Conservation (phyloP, 2,329 filamentous ascomycete genomes). For the Claviceps monticola region DNA sequence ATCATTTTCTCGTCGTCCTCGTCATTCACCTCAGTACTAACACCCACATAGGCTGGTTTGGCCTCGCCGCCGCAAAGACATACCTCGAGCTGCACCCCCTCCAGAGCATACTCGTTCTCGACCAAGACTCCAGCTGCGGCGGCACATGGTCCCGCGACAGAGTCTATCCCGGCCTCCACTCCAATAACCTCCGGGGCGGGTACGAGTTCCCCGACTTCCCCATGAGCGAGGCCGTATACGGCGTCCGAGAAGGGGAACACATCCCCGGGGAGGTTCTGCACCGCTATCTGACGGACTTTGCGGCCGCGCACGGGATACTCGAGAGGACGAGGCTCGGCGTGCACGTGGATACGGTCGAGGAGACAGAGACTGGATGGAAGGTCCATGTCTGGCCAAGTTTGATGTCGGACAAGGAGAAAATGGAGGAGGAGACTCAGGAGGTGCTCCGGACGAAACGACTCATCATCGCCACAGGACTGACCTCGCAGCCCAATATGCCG, state of each 20-base stretch:
- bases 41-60: conserved; percentile 27
- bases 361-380: conserved; percentile 11
- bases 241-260: conserved; percentile 18
- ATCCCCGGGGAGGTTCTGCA: conserved; percentile 24
- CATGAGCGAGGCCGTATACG: conserved; percentile 35
- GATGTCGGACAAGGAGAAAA: not conserved
- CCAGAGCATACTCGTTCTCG: conserved; percentile 33
- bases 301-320: conserved; percentile 32
- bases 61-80: conserved; percentile 37
- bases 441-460: conserved; percentile 18
- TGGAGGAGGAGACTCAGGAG: not conserved
- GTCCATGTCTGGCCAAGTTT: conserved; percentile 1
- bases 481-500: conserved; percentile 29
- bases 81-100: conserved; percentile 34
- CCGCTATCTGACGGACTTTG: conserved; percentile 23
- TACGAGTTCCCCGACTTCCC: conserved; percentile 53
- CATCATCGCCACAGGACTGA: conserved; percentile 37
- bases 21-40: too few species aligned
- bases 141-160: conserved; percentile 47
- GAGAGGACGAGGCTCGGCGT: conserved; percentile 35
- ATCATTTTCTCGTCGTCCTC: too few species aligned
- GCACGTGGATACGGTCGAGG: conserved; percentile 30
- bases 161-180: conserved; percentile 45
- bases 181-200: conserved; percentile 49
- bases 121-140: conserved; percentile 35